Base-by-base conservation (phyloP, 768 basidiomycete species). In the Hygrocybe coccinea region DNA sequence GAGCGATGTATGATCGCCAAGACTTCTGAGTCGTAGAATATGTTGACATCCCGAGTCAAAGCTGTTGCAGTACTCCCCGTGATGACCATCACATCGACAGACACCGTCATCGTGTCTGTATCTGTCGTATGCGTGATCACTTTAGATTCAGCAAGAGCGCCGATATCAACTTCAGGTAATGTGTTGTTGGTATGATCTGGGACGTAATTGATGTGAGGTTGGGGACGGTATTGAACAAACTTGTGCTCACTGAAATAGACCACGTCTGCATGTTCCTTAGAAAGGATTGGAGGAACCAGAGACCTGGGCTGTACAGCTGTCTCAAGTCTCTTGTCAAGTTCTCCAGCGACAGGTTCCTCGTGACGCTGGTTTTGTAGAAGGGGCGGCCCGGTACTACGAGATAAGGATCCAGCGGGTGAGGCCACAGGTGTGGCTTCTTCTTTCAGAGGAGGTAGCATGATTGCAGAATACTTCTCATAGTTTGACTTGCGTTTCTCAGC, bases 21-120 rank as follows among this genome's bases (percentile, higher is more conserved):
- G 7, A 83, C 71, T 64, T 93, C 91, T 1, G 77, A 71, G 51
- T 92, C 89, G 63, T 92, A 86, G 66, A 92, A 89, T 15, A 87
- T 66, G 56, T 78, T 71, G 7, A 64, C 64, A 53, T 82, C 73
- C 4, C 65, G 70, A 10, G 74, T 71, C 10, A 90, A 60, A 1
- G 77, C 60, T 1, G 71, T 73, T 1, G 80, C 76, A 5, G 74
- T 75, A 51, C 69, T 75, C 10, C 83, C 85, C 1, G 74, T 66
- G 56, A 93, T 75, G 10, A 74, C 67, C 66, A 91, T 73, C 2
- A 87, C 77, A 36, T 92, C 90, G 2, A 90, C 81, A n/a, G 88
- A 89, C 35, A 93, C 78, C 0, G 81, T 85, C 54, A 72, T 73
- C 22, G 71, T 51, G 46, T 79, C 78, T 0, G 70, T 55, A 45